Evolutionary conservation across 495 filamentous ascomycete genomes (phyloP), one percentile per base, ranked within the genome.

Genomic region (Penicillium angulare): DNA sequence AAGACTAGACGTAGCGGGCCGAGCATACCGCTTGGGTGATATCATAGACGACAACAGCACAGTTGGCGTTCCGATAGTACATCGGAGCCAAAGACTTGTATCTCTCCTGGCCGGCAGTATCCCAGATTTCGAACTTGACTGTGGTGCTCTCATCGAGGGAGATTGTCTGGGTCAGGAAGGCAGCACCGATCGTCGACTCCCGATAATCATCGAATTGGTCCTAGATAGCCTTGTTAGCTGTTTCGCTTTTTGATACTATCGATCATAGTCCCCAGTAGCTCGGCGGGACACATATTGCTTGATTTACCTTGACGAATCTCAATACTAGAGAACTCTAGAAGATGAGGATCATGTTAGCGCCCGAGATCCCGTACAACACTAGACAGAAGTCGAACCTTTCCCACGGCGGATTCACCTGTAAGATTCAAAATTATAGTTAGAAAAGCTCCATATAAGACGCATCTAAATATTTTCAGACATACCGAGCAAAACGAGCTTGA

Each of bases 191-290:
- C 36, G 93, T 98, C 33, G 91, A 96, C 82, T 98, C 93, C 71
- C 93, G 83, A 77, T 97, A 98, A 67, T 95, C 93, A 77, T 98
- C 93, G 73, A 98, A 98, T 93, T 98, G 93, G 69, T 98, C 93
- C 92, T 96, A 12, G 33, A 6, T 13, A 48, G n/a, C 9, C 22
- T 3, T 12, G 33, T 48, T 33, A 48, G 45, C 22, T 10, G 10
- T 6, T 34, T 22, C 9, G 15, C n/a, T 35, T 9, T 38, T 39
- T 39, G 7, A 2, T 3, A 8, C 0, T 7, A 31, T n/a, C 16
- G 15, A 40, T 20, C 38, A 6, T 15, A 17, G 21, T 23, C 20
- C 2, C 10, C 0, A 7, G 3, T n/a, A 23, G 9, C 21, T n/a
- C 3, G 24, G 7, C 5, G 9, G 10, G 1, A 7, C 21, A 24